These are phyloP conservation scores for Skeletonema menzelii DNA, from an alignment of 108 stramenopile genomes.

Conservation along the genomic window DNA sequence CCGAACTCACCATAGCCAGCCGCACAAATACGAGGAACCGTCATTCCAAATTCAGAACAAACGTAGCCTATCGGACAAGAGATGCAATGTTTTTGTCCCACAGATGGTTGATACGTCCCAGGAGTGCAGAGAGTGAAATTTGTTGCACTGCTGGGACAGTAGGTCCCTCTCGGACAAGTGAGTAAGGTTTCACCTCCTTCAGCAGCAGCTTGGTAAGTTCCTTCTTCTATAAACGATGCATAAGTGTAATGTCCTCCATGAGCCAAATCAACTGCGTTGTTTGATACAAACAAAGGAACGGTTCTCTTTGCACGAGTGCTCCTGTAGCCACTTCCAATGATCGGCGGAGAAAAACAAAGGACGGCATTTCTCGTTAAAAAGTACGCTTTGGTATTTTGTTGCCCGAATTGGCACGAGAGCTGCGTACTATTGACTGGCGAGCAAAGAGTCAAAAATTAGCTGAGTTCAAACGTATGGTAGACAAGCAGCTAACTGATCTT, in stretches of 20 bases:
- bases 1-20: slow-evolving; percentile 57
- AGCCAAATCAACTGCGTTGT: slow-evolving; percentile 39
- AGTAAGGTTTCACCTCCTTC: slow-evolving; percentile 57
- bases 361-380: slow-evolving; percentile 38
- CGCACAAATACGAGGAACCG: slow-evolving; percentile 63
- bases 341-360: slow-evolving; percentile 45
- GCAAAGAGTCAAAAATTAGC: neutral
- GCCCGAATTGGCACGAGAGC: slow-evolving; percentile 41
- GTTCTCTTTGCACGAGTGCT: slow-evolving; percentile 7
- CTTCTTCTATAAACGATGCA: neutral
- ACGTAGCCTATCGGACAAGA: slow-evolving; percentile 77
- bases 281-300: slow-evolving; percentile 23
- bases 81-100: slow-evolving; percentile 53
- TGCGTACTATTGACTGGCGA: slow-evolving; percentile 31
- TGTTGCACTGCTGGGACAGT: slow-evolving; percentile 31
- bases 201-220: slow-evolving; percentile 41
- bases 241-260: slow-evolving; percentile 14
- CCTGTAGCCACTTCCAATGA: slow-evolving; percentile 19
- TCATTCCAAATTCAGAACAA: slow-evolving; percentile 74
- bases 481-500: slow-evolving; percentile 44
- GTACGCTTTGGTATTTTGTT: slow-evolving; percentile 19
- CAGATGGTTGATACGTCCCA: slow-evolving; percentile 71
- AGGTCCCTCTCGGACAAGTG: slow-evolving; percentile 45
- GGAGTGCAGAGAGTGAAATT: slow-evolving; percentile 77
- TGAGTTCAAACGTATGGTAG: neutral